Conservation (phyloP, 2,329 filamentous ascomycete species). For the Grosmannia serpens region DNA sequence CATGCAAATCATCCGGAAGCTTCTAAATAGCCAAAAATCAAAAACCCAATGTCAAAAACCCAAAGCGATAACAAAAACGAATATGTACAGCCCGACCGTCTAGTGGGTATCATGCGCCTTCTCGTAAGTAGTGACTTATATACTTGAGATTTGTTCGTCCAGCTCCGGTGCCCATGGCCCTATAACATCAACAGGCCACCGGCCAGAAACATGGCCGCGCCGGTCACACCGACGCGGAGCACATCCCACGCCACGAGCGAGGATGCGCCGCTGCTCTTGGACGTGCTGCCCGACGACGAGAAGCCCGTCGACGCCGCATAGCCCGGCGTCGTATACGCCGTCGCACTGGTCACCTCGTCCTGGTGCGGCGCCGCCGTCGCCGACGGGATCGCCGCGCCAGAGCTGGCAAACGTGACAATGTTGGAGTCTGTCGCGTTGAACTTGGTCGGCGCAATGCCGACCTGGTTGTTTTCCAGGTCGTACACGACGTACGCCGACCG, state of each 20-base stretch:
- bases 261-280: background rate
- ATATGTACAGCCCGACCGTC: background rate
- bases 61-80: background rate
- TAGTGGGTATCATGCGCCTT: background rate
- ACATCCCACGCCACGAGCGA: slow-evolving; percentile 5
- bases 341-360: slow-evolving; percentile 18
- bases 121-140: background rate
- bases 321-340: slow-evolving; percentile 18
- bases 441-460: slow-evolving; percentile 41
- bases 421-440: slow-evolving; percentile 41
- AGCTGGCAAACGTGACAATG: slow-evolving; percentile 37
- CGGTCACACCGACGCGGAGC: slow-evolving; percentile 2
- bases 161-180: background rate
- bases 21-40: background rate
- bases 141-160: background rate
- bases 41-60: background rate
- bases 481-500: slow-evolving; percentile 51
- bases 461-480: slow-evolving; percentile 45
- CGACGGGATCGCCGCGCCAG: slow-evolving; percentile 37
- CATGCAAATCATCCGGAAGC: background rate
- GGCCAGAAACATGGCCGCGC: slow-evolving; percentile 5
- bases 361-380: slow-evolving; percentile 33
- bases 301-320: slow-evolving; percentile 27
- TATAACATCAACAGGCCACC: slow-evolving; percentile 9
- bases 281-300: background rate